A percentile compares a stretch with the other conserved stretches of the same genome.
Conservation (phyloP, 2,329 filamentous ascomycete genomes). For the Colletotrichum tanaceti region DNA sequence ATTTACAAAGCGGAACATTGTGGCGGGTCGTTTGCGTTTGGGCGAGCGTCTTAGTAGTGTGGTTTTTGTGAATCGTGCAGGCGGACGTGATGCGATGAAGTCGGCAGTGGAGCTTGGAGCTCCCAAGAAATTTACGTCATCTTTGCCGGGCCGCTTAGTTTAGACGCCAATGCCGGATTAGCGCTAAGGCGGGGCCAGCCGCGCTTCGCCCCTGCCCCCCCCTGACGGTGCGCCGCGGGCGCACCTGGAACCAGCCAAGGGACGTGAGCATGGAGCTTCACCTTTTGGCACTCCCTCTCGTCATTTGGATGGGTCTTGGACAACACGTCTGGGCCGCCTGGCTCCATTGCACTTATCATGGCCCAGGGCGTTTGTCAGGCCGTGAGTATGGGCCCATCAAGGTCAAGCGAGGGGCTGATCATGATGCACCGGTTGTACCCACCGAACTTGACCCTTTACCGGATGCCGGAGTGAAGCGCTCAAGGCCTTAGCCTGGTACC, state of each 20-base stretch:
- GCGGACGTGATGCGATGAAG: slow-evolving; percentile 32
- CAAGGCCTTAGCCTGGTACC: not conserved
- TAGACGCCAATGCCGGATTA: slow-evolving; percentile 32
- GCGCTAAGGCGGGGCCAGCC: slow-evolving; percentile 21
- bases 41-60: slow-evolving; percentile 28
- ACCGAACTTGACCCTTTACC: not conserved
- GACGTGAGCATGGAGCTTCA: slow-evolving; percentile 5
- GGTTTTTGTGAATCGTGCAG: slow-evolving; percentile 25
- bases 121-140: slow-evolving; percentile 39
- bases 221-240: not conserved
- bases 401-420: too few relatives aligned
- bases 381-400: too few relatives aligned
- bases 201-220: too few relatives aligned
- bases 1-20: slow-evolving; percentile 62
- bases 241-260: slow-evolving; percentile 1
- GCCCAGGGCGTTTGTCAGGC: not conserved
- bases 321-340: not conserved
- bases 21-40: slow-evolving; percentile 41
- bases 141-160: slow-evolving; percentile 19
- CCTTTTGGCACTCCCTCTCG: slow-evolving; percentile 11
- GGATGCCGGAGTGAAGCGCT: not conserved
- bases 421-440: not conserved
- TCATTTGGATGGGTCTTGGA: slow-evolving; percentile 9
- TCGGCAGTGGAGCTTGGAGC: slow-evolving; percentile 41
- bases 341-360: not conserved